Conservation (phyloP, 2,329 filamentous ascomycete genomes). For the Incumbomyces lentus region DNA sequence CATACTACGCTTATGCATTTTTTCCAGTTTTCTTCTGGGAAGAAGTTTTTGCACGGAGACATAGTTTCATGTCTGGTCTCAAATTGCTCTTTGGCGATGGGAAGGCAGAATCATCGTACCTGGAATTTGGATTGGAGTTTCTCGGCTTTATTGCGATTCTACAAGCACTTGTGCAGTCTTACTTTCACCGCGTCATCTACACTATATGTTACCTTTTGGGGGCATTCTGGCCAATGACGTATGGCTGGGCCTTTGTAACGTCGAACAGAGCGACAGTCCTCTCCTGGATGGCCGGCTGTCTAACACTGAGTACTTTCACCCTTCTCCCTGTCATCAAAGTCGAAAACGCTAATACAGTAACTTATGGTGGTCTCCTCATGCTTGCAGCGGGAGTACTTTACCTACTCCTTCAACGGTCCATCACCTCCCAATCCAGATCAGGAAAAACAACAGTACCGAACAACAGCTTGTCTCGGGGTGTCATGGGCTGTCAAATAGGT, state of each 20-base stretch:
- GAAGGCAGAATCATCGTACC: constrained; percentile 46
- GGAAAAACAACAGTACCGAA: constrained; percentile 12
- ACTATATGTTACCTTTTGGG: constrained; percentile 69
- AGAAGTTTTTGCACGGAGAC: constrained; percentile 71
- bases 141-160: constrained; percentile 63
- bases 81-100: constrained; percentile 60
- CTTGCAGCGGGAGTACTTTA: constrained; percentile 64
- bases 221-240: constrained; percentile 64
- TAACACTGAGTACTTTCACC: constrained; percentile 83
- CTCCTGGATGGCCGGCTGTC: constrained; percentile 67
- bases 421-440: constrained; percentile 36
- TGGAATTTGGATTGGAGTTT: constrained; percentile 53
- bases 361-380: constrained; percentile 67
- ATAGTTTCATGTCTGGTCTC: constrained; percentile 57
- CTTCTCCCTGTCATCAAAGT: constrained; percentile 76
- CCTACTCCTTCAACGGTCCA: constrained; percentile 63
- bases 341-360: constrained; percentile 69
- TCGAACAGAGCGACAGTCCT: constrained; percentile 53
- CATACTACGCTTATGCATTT: constrained; percentile 84
- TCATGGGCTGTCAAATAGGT: constrained; percentile 47
- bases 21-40: constrained; percentile 97
- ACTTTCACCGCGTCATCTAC: constrained; percentile 81
- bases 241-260: constrained; percentile 62
- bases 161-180: constrained; percentile 73
- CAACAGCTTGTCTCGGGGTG: constrained; percentile 28